Percentiles rank a stretch among this genome's conserved stretches.
These are phyloP conservation scores for Trichosporon inkin DNA, from an alignment of 1,284 basidiomycete species.

Conservation along the genomic window DNA sequence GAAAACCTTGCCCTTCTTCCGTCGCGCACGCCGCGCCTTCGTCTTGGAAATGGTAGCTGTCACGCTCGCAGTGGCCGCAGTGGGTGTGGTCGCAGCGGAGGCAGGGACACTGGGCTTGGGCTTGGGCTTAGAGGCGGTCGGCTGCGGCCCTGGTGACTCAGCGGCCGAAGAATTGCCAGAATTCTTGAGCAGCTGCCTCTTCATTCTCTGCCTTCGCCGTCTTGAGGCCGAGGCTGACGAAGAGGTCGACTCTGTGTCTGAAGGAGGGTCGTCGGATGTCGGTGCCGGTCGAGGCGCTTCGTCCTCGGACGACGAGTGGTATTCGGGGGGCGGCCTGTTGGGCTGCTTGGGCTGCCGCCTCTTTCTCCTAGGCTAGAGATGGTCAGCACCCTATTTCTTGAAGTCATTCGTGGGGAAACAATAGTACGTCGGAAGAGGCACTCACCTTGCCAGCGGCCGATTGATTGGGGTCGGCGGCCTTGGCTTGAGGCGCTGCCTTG, in stretches of 20 bases:
- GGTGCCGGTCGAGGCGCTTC: neutral
- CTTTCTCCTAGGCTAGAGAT: neutral
- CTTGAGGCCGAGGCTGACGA: neutral
- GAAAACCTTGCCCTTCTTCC: constrained; percentile 49
- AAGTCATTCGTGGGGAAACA: neutral
- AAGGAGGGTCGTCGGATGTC: neutral
- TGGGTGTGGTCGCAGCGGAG: neutral
- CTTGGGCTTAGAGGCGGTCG: neutral
- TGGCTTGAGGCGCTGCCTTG: neutral
- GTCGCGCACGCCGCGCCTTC: constrained; percentile 23
- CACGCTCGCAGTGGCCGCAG: neutral
- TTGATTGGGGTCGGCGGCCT: neutral
- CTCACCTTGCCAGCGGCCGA: neutral
- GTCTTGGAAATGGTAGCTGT: neutral
- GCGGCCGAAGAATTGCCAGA: neutral
- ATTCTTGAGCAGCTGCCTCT: neutral
- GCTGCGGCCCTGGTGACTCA: neutral
- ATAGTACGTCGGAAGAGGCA: neutral
- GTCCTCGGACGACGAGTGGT: constrained; percentile 19
- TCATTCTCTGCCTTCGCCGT: neutral
- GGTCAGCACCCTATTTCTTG: neutral
- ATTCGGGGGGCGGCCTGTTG: neutral
- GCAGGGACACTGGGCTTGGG: neutral
- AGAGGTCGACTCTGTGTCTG: neutral
- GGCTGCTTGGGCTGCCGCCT: constrained; percentile 4